Evolutionary conservation across 2,329 filamentous ascomycete genomes (phyloP).

Genomic region (Trichoderma asperellum): DNA sequence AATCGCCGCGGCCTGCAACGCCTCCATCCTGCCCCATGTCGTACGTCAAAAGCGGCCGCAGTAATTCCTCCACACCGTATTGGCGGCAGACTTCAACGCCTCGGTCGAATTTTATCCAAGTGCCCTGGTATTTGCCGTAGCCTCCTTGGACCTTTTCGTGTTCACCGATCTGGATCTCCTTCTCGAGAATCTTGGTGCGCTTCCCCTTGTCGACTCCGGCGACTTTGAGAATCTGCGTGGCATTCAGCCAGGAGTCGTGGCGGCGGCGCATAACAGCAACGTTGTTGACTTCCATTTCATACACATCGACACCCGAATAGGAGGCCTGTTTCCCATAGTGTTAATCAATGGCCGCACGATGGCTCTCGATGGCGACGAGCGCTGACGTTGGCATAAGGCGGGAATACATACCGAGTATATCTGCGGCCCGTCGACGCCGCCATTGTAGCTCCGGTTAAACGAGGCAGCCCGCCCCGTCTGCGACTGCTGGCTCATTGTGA

Average conservation of each 20-base stretch:
- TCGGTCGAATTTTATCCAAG: constrained; percentile 94
- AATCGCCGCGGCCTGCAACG: constrained; percentile 69
- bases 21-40: constrained; percentile 79
- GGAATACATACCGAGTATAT: constrained; percentile 62
- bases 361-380: neutral
- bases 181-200: constrained; percentile 95
- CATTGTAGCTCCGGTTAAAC: constrained; percentile 43
- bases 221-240: constrained; percentile 96
- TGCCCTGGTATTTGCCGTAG: constrained; percentile 98
- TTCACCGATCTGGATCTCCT: constrained; percentile 93
- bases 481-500: constrained; percentile 60
- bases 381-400: neutral
- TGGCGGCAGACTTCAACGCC: constrained; percentile 89
- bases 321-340: constrained; percentile 61
- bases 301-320: constrained; percentile 94
- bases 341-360: constrained; percentile 33
- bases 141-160: constrained; percentile 99
- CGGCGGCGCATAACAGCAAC: constrained; percentile 95
- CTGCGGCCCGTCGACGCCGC: constrained; percentile 51
- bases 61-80: constrained; percentile 75
- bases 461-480: constrained; percentile 47
- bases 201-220: constrained; percentile 97
- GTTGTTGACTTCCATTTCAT: constrained; percentile 96
- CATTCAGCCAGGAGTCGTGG: constrained; percentile 95
- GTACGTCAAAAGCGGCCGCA: constrained; percentile 76